Evolutionary conservation across 805 yeast species (phyloP).

Genomic region (Wickerhamomyces bovis): DNA sequence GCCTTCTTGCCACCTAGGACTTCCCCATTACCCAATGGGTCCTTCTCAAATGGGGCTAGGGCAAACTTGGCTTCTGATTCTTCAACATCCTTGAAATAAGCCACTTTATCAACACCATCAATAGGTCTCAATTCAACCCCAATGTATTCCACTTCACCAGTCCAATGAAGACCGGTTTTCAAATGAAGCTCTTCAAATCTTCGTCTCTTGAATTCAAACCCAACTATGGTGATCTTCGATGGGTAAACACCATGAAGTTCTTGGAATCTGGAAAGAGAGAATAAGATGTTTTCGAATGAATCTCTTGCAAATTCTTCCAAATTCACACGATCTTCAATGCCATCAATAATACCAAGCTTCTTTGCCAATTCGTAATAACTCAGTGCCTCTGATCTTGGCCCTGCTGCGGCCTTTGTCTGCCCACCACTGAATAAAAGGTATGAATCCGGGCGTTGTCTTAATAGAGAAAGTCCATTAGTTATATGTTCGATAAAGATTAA

Average conservation of each 20-base stretch:
- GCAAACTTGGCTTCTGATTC: constrained; percentile 49
- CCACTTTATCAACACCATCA: constrained; percentile 29
- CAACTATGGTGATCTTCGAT: constrained; percentile 46
- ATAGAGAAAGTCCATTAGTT: constrained; percentile 32
- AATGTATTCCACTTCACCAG: constrained; percentile 36
- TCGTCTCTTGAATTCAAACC: constrained; percentile 66
- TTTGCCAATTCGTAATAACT: constrained; percentile 47
- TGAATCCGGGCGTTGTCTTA: constrained; percentile 29
- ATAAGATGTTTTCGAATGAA: constrained; percentile 71
- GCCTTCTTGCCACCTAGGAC: constrained; percentile 42
- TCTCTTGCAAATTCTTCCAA: constrained; percentile 75
- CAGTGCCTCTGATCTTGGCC: constrained; percentile 53
- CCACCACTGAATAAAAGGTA: constrained; percentile 55
- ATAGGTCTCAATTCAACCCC: constrained; percentile 54
- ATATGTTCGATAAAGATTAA: constrained; percentile 60
- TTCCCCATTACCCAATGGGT: constrained; percentile 50
- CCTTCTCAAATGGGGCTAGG: constrained; percentile 42
- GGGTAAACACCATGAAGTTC: constrained; percentile 48
- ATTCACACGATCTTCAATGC: constrained; percentile 24
- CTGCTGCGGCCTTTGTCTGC: constrained; percentile 53
- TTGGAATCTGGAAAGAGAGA: constrained; percentile 48
- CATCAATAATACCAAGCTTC: constrained; percentile 20
- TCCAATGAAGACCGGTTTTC: constrained; percentile 40
- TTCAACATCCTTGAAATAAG: constrained; percentile 43
- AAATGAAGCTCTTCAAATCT: constrained; percentile 56